Evolutionary conservation across 2,329 filamentous ascomycete species (phyloP), one percentile per base, ranked within the genome.

Genomic region (Penicillium sp.): DNA sequence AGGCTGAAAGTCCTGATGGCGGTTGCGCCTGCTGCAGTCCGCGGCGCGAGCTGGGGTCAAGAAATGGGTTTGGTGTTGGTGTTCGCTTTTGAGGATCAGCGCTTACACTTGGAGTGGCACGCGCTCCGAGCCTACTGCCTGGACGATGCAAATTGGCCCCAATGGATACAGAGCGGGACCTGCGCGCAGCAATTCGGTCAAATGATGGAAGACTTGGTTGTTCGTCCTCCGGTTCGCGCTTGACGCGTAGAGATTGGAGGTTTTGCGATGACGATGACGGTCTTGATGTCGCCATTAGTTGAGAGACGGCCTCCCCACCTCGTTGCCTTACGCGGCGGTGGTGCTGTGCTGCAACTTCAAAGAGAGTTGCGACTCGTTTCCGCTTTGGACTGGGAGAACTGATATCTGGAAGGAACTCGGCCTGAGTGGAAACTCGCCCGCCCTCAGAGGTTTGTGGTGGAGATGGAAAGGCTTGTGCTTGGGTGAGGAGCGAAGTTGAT

Each of bases 331-430:
- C 69, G 42, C 63, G 61, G 28, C 64, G 67, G 50, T 74, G 71
- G 58, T 72, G 69, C 42, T 72, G 68, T 3, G 69, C 64, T 8
- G 68, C 71, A 3, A 66, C 64, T 50, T 74, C 70, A 39, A 74
- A 74, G 2, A 74, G 60, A 1, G 65, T 72, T 33, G 68, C 66
- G n/a, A 73, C 68, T 31, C 71, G 65, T 56, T 72, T 73, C 38
- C 71, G 64, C 52, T 73, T 74, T 3, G 70, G 70, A 39, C 69
- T 73, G 4, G 69, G 69, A 1, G 70, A 71, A 44, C 62, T 61
- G 12, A 66, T 54, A 48, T 71, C 67, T 2, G 66, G 68, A 12
- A 73, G 61, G 39, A 73, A 73, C 35, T 72, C 63, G 13, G 66
- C 66, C 20, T 43, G 55, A 1, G 53, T 56, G 52, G 45, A 55